Conservation (phyloP, 495 filamentous ascomycete genomes). For the Penicillium coffeae region DNA sequence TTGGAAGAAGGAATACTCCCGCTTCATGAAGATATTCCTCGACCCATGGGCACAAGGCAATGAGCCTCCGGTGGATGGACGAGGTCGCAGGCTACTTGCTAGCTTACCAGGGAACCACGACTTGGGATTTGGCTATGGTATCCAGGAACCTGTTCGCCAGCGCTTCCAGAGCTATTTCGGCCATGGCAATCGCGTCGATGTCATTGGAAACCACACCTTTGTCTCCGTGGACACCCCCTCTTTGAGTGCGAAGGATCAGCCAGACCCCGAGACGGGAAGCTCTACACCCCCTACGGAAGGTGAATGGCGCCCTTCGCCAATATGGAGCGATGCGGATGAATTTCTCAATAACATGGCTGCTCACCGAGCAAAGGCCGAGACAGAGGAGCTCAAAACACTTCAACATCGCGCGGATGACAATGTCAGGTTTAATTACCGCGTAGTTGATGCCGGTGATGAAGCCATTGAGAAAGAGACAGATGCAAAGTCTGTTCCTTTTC, state of each 20-base stretch:
- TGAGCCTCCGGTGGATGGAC: conserved; percentile 25
- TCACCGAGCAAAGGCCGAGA: conserved; percentile 40
- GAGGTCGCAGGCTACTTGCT: conserved; percentile 64
- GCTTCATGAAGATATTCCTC: conserved; percentile 77
- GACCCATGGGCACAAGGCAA: conserved; percentile 54
- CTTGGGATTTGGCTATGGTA: conserved; percentile 83
- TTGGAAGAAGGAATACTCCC: conserved; percentile 77
- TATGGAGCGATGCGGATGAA: conserved; percentile 72
- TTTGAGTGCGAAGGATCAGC: conserved; percentile 65
- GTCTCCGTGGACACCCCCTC: conserved; percentile 87
- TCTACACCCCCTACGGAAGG: conserved; percentile 27
- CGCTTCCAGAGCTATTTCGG: conserved; percentile 89
- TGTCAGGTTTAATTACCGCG: conserved; percentile 46
- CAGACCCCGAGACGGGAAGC: conserved; percentile 45
- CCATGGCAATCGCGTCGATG: conserved; percentile 77
- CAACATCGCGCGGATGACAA: conserved; percentile 38
- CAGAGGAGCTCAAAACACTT: conserved; percentile 37
- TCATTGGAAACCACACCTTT: conserved; percentile 93
- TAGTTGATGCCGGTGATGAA: conserved; percentile 26
- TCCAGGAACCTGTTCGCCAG: conserved; percentile 72
- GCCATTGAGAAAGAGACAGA: conserved; percentile 20
- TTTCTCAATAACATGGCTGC: conserved; percentile 65
- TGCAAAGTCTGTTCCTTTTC: conserved; percentile 50
- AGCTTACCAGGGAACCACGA: conserved; percentile 95
- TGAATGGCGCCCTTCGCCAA: conserved; percentile 43